A percentile compares a stretch with the other conserved stretches of the same genome.
Conservation (phyloP, 2,329 filamentous ascomycete genomes). For the Seiridium cupressi region DNA sequence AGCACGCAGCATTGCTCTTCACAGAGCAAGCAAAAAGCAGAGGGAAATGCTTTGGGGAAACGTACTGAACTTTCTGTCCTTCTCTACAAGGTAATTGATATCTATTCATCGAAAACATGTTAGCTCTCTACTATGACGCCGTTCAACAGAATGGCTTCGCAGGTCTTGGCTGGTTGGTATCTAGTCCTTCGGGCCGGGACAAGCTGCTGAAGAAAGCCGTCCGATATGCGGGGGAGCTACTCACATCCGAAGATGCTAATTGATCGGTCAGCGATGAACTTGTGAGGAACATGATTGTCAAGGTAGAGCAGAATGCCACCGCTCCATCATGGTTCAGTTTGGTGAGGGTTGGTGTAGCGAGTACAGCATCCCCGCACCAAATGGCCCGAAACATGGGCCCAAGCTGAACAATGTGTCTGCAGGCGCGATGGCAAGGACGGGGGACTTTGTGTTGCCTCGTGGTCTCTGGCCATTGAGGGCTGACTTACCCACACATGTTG, state of each 20-base stretch:
- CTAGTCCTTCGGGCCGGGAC: neutral
- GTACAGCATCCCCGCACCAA: neutral
- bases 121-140: neutral
- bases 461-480: neutral
- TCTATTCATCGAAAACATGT: constrained; percentile 68
- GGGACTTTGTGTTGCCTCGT: too few relatives aligned
- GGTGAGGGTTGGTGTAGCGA: neutral
- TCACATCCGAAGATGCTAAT: neutral
- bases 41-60: neutral
- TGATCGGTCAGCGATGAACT: neutral
- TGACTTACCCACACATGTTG: constrained; percentile 8
- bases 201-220: neutral
- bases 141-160: neutral
- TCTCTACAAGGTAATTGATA: constrained; percentile 99
- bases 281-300: too few relatives aligned
- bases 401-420: neutral
- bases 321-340: neutral
- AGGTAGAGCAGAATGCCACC: neutral
- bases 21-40: neutral
- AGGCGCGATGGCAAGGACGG: too few relatives aligned
- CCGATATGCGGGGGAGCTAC: neutral
- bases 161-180: neutral
- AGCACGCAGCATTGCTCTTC: neutral
- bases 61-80: constrained; percentile 82
- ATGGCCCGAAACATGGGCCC: too few relatives aligned